Conservation (phyloP, 1,139 yeast genomes). For the Diutina ranongensis region DNA sequence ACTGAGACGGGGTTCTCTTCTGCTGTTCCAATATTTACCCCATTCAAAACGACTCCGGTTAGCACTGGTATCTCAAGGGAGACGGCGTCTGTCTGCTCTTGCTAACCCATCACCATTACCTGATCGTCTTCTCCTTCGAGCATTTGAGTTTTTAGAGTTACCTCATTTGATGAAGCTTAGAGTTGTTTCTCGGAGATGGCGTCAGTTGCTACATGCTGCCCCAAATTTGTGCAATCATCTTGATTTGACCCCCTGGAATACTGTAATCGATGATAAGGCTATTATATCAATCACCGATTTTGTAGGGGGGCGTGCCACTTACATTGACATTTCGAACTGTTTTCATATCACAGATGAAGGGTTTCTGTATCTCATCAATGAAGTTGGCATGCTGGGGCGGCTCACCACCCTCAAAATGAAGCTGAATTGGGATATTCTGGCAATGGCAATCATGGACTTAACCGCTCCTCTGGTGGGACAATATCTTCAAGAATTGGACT, state of each 20-base stretch:
- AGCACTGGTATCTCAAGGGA: conserved; percentile 21
- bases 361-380: conserved; percentile 57
- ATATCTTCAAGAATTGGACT: conserved; percentile 45
- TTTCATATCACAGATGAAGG: conserved; percentile 71
- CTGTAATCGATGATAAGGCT: conserved; percentile 45
- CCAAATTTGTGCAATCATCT: conserved; percentile 37
- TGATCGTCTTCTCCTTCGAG: conserved; percentile 40
- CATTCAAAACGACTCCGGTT: conserved; percentile 41
- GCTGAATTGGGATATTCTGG: conserved; percentile 68
- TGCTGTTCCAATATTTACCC: conserved; percentile 36
- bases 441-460: conserved; percentile 72
- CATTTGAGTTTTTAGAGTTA: conserved; percentile 41
- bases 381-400: conserved; percentile 55
- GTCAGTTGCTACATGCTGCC: conserved; percentile 49
- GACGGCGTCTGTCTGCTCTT: conserved; percentile 47
- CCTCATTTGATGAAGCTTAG: conserved; percentile 49
- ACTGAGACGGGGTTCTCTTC: conserved; percentile 8
- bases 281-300: conserved; percentile 51
- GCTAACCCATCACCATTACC: conserved; percentile 44
- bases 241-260: conserved; percentile 51
- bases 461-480: conserved; percentile 56
- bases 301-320: conserved; percentile 55
- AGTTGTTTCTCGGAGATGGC: conserved; percentile 51
- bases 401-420: conserved; percentile 46
- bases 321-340: conserved; percentile 57